Evolutionary conservation across 2,329 filamentous ascomycete genomes (phyloP).

Genomic region (Pseudogymnoascus sp.): DNA sequence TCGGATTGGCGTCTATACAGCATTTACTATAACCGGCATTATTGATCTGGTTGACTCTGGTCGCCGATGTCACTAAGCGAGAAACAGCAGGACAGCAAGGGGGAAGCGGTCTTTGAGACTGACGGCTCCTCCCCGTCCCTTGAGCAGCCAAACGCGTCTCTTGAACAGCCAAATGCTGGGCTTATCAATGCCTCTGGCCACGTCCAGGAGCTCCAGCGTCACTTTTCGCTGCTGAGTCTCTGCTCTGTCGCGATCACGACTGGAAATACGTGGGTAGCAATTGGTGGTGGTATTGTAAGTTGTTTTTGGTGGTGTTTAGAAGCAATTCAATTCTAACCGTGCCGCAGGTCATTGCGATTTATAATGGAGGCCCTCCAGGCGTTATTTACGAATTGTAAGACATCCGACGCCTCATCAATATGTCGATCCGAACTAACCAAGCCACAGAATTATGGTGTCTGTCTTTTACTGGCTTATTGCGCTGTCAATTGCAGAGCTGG

Average conservation of each 20-base stretch:
- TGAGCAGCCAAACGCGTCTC: neutral
- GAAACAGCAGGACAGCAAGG: neutral
- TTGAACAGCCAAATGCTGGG: neutral
- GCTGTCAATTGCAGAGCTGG: constrained; percentile 50
- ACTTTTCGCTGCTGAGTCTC: constrained; percentile 33
- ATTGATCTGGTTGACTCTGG: neutral
- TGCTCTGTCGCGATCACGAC: constrained; percentile 22
- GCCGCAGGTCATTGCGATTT: constrained; percentile 34
- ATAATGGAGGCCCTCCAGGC: constrained; percentile 50
- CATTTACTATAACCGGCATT: neutral
- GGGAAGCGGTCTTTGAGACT: neutral
- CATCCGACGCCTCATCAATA: neutral
- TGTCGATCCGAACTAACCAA: neutral
- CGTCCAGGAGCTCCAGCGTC: constrained; percentile 32
- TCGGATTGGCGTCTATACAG: neutral
- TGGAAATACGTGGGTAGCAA: constrained; percentile 36
- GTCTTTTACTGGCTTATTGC: constrained; percentile 50
- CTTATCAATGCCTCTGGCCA: constrained; percentile 34
- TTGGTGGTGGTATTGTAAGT: constrained; percentile 39
- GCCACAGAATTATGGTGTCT: constrained; percentile 28
- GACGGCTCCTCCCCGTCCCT: neutral
- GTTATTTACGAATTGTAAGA: constrained; percentile 47
- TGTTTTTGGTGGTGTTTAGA: constrained; percentile 20
- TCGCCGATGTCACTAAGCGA: neutral
- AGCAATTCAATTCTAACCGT: neutral